Evolutionary conservation across 495 filamentous ascomycete species (phyloP).

Genomic region (Chlorociboria aeruginascens): DNA sequence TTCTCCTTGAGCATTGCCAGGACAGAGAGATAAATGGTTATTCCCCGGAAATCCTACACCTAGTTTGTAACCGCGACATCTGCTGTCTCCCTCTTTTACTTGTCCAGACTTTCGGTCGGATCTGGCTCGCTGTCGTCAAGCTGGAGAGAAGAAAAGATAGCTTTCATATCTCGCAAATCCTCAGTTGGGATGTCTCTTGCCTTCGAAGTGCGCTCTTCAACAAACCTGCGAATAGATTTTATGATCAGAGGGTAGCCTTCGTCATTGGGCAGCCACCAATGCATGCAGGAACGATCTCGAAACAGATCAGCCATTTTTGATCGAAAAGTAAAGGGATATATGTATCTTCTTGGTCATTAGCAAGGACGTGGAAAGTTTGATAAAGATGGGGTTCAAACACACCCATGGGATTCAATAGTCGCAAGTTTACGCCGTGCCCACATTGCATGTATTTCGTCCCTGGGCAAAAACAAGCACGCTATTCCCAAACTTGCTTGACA

Average conservation of each 20-base stretch:
- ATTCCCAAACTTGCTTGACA: slow-evolving; percentile 71
- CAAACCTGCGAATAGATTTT: slow-evolving; percentile 63
- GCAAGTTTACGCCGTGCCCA: slow-evolving; percentile 78
- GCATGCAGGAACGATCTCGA: slow-evolving; percentile 49
- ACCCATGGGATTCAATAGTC: slow-evolving; percentile 73
- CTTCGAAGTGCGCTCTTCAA: slow-evolving; percentile 54
- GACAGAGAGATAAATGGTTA: too few species aligned
- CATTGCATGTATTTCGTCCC: slow-evolving; percentile 58
- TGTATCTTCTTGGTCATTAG: slow-evolving; percentile 47
- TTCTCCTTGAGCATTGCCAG: too few species aligned
- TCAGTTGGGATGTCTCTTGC: slow-evolving; percentile 50
- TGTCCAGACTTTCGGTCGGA: neutral
- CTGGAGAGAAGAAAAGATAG: slow-evolving; percentile 40
- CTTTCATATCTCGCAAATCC: slow-evolving; percentile 63
- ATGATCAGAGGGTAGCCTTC: slow-evolving; percentile 60
- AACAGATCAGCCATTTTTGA: slow-evolving; percentile 60
- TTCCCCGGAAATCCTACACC: too few species aligned
- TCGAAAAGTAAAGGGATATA: slow-evolving; percentile 66
- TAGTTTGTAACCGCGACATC: too few species aligned
- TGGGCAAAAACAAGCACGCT: slow-evolving; percentile 64
- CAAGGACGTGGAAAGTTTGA: neutral
- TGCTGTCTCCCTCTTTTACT: too few species aligned
- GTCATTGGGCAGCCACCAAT: slow-evolving; percentile 84
- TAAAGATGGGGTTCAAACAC: slow-evolving; percentile 23
- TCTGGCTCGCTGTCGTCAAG: slow-evolving; percentile 12